Conservation (phyloP, 345 rosid species). For the Eucalyptus curtisii region DNA sequence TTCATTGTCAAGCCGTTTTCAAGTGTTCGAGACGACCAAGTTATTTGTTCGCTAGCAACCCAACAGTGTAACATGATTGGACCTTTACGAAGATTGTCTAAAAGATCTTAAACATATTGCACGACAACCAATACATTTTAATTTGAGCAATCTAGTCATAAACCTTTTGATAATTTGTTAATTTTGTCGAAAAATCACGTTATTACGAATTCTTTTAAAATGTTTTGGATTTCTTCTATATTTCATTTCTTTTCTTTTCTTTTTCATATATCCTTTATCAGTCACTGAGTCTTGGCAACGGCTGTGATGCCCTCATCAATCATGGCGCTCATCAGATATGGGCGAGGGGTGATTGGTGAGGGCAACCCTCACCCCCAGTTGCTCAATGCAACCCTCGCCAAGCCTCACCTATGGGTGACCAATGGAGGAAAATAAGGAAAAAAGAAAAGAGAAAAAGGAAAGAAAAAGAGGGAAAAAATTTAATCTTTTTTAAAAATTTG, state of each 20-base stretch:
- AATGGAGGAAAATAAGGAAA: not conserved
- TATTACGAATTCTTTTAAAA: not conserved
- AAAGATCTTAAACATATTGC: not conserved
- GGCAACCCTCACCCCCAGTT: not conserved
- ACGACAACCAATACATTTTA: too few species aligned
- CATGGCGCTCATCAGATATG: not conserved
- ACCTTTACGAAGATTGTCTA: not conserved
- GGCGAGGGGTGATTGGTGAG: not conserved
- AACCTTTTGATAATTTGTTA: not conserved
- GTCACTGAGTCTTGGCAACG: rapidly evolving
- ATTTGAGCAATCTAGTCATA: not conserved
- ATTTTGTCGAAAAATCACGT: not conserved
- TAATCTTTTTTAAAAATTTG: not conserved
- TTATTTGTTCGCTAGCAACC: not conserved
- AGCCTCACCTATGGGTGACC: not conserved
- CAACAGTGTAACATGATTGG: not conserved
- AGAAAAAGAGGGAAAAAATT: rapidly evolving
- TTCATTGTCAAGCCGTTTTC: not conserved
- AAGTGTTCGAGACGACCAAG: not conserved
- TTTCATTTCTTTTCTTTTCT: rapidly evolving
- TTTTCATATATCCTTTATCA: not conserved
- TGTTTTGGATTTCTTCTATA: not conserved
- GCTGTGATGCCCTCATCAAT: not conserved
- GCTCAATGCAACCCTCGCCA: not conserved
- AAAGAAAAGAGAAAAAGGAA: not conserved